Percentiles rank a stretch among this genome's conserved stretches.
Evolutionary conservation across 2,329 filamentous ascomycete species (phyloP).

Genomic region (Fusarium nelsonii): DNA sequence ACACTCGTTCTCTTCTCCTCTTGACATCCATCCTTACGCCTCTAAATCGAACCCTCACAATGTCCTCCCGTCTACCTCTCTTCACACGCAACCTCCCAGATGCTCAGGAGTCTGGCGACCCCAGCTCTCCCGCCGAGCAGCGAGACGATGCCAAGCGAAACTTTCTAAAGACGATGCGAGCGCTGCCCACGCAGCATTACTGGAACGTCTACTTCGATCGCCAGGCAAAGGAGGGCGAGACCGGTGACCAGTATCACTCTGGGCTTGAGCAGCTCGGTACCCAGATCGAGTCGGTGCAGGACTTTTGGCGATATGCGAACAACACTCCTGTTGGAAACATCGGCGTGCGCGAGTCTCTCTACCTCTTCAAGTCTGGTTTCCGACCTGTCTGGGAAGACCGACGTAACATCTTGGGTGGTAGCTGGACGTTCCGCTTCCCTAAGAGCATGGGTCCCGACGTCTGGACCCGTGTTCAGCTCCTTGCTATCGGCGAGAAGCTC

Average conservation of each 20-base stretch:
- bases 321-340: conserved; percentile 82
- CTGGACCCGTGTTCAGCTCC: conserved; percentile 84
- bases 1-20: conserved; percentile 27
- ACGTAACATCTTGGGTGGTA: conserved; percentile 85
- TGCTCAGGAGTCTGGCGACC: conserved; percentile 68
- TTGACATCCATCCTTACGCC: background rate
- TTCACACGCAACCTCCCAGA: conserved; percentile 73
- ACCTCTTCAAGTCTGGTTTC: conserved; percentile 84
- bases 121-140: conserved; percentile 77
- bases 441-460: conserved; percentile 79
- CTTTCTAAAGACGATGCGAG: conserved; percentile 79
- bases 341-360: conserved; percentile 81
- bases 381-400: conserved; percentile 86
- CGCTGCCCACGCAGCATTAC: conserved; percentile 82
- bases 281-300: conserved; percentile 83
- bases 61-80: conserved; percentile 69
- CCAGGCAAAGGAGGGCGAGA: conserved; percentile 55
- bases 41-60: conserved; percentile 49
- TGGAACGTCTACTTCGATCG: conserved; percentile 79
- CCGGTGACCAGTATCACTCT: conserved; percentile 62
- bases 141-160: conserved; percentile 86
- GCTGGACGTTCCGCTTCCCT: conserved; percentile 91
- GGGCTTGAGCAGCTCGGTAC: conserved; percentile 72
- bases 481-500: conserved; percentile 85
- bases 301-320: conserved; percentile 87